Evolutionary conservation across 2,329 filamentous ascomycete genomes (phyloP).

Genomic region (Colletotrichum sidae): DNA sequence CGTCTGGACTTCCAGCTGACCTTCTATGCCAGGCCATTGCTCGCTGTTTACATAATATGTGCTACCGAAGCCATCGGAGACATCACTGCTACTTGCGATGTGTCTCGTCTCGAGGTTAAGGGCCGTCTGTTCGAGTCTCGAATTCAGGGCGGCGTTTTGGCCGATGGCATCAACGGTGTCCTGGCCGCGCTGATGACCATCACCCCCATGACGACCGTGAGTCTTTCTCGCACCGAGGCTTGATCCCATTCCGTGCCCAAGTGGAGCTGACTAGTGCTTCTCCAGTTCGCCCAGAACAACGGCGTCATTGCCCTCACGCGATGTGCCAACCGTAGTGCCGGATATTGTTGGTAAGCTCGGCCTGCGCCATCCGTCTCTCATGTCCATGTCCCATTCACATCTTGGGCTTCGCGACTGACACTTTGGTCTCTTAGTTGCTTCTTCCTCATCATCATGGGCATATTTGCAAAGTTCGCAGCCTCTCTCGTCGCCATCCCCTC

Average conservation of each 20-base stretch:
- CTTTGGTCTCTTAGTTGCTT: slow-evolving; percentile 58
- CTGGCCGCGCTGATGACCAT: slow-evolving; percentile 83
- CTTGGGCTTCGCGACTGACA: neutral
- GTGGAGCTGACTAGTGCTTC: neutral
- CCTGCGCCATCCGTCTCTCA: neutral
- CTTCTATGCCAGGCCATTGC: slow-evolving; percentile 58
- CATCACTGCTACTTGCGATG: slow-evolving; percentile 84
- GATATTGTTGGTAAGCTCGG: slow-evolving; percentile 69
- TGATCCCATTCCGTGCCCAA: neutral
- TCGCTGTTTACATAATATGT: slow-evolving; percentile 78
- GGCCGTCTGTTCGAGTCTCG: slow-evolving; percentile 79
- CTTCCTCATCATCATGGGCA: slow-evolving; percentile 83
- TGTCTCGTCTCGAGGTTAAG: slow-evolving; percentile 79
- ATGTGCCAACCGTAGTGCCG: slow-evolving; percentile 84
- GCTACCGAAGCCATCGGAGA: slow-evolving; percentile 85
- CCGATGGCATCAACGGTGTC: slow-evolving; percentile 81
- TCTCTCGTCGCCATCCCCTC: slow-evolving; percentile 80
- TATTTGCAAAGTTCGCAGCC: slow-evolving; percentile 87
- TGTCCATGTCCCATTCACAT: neutral
- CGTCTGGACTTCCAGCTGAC: neutral
- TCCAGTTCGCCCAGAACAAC: slow-evolving; percentile 81
- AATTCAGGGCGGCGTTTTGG: slow-evolving; percentile 82
- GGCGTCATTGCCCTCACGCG: slow-evolving; percentile 85
- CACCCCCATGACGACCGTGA: slow-evolving; percentile 76
- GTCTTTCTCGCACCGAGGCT: neutral